phyloP scores from a whole-genome alignment of 768 basidiomycete genomes.

The Sistotremastrum suecicum region DNA sequence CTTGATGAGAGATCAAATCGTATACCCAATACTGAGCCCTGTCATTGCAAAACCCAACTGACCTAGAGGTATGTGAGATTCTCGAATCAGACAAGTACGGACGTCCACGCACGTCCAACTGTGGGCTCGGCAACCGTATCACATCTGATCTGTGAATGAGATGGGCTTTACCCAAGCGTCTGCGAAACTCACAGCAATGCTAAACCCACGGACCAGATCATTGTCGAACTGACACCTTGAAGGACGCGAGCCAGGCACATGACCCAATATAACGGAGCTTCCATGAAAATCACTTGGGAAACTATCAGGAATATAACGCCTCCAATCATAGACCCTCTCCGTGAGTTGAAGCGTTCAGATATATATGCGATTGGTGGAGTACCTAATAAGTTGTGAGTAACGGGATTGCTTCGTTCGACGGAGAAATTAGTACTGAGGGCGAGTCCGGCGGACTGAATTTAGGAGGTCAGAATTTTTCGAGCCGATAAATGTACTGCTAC shows the following conservation, averaged over 20 bases:
- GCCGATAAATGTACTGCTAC: slow-evolving; percentile 10
- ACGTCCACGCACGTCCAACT: slow-evolving; percentile 30
- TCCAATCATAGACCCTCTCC: slow-evolving; percentile 33
- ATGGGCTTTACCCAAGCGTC: not conserved
- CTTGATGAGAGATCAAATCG: not conserved
- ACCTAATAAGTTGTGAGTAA: slow-evolving; percentile 16
- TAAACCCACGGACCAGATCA: slow-evolving; percentile 49
- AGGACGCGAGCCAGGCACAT: slow-evolving; percentile 46
- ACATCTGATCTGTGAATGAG: slow-evolving; percentile 22
- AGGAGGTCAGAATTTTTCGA: slow-evolving; percentile 2
- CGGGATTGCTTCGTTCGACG: slow-evolving; percentile 2
- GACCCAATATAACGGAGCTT: slow-evolving; percentile 38
- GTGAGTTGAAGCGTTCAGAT: slow-evolving; percentile 34
- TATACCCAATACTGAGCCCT: slow-evolving; percentile 40
- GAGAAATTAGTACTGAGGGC: slow-evolving; percentile 4
- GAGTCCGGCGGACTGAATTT: slow-evolving; percentile 37
- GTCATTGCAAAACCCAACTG: slow-evolving; percentile 50
- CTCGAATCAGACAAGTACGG: not conserved
- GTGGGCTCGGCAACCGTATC: slow-evolving; percentile 36
- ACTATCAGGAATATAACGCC: slow-evolving; percentile 37
- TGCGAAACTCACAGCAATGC: slow-evolving; percentile 33
- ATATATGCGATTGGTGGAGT: slow-evolving; percentile 45
- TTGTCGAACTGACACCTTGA: slow-evolving; percentile 45
- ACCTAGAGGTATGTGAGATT: slow-evolving; percentile 16
- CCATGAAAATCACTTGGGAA: slow-evolving; percentile 49